These are phyloP conservation scores for Eucommia ulmoides DNA, from an alignment of 257 asterid species.

Conservation along the genomic window DNA sequence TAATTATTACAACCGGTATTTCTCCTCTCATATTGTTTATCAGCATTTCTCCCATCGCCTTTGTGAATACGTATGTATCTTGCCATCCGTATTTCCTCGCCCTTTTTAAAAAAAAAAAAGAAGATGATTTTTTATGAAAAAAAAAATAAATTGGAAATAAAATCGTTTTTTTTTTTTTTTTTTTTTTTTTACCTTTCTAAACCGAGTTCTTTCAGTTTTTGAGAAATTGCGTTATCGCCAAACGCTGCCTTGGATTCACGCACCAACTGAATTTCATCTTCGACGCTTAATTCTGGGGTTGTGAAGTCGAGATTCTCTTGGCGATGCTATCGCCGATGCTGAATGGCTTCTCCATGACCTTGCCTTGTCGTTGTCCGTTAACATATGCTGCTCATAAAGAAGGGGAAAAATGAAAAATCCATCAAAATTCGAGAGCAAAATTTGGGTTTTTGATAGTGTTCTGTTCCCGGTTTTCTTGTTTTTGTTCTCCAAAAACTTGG, in stretches of 20 bases:
- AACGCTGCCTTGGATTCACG: slow-evolving; percentile 42
- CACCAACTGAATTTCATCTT: slow-evolving; percentile 72
- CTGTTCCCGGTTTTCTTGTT: too few species aligned
- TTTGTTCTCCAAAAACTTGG: too few species aligned
- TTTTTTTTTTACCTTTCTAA: slow-evolving; percentile 76
- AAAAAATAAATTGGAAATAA: too few species aligned
- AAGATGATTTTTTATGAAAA: too few species aligned
- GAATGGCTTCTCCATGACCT: slow-evolving; percentile 74
- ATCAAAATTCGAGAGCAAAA: too few species aligned
- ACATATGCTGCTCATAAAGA: slow-evolving; percentile 60
- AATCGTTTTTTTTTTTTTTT: too few species aligned
- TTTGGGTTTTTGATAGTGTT: too few species aligned
- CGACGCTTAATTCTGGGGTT: slow-evolving; percentile 39
- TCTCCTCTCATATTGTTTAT: slow-evolving; percentile 62
- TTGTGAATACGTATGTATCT: slow-evolving; percentile 88
- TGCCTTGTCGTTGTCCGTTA: slow-evolving; percentile 85
- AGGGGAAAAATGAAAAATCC: too few species aligned
- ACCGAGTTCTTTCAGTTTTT: slow-evolving; percentile 73
- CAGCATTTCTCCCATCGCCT: slow-evolving; percentile 99
- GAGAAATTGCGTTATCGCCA: slow-evolving; percentile 29
- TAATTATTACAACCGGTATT: slow-evolving; percentile 68
- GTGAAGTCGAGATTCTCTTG: slow-evolving; percentile 27
- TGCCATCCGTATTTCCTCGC: slow-evolving; percentile 98
- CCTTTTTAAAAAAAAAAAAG: slow-evolving; percentile 24
- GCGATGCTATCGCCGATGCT: slow-evolving; percentile 57